Percentiles rank a stretch among this genome's conserved stretches.
Conservation (phyloP, 495 filamentous ascomycete genomes). For the Lineolata rhizophorae region DNA sequence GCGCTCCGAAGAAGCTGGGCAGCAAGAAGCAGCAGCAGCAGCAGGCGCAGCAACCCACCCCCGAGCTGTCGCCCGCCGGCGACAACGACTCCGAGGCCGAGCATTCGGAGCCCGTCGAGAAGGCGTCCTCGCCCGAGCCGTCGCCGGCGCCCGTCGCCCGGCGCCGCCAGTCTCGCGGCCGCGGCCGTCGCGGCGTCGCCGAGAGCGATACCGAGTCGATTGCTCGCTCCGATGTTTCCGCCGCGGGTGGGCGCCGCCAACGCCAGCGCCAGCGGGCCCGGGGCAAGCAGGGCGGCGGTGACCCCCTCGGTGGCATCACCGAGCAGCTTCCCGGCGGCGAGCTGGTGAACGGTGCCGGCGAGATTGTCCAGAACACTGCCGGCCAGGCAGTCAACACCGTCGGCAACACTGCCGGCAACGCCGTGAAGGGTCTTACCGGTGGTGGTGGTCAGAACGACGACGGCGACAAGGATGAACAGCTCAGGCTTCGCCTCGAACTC, state of each 20-base stretch:
- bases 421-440: conserved; percentile 15
- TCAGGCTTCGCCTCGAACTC: conserved; percentile 57
- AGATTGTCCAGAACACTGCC: conserved; percentile 21
- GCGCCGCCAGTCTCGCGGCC: conserved; percentile 19
- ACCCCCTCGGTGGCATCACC: conserved; percentile 18
- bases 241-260: conserved; percentile 17
- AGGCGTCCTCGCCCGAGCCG: conserved; percentile 14
- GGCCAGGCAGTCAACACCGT: conserved; percentile 13
- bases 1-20: conserved; percentile 21
- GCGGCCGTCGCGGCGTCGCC: conserved; percentile 12
- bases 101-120: conserved; percentile 6
- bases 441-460: conserved; percentile 12
- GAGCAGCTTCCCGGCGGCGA: conserved; percentile 20
- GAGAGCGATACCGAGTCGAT: conserved; percentile 17
- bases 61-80: conserved; percentile 13
- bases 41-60: conserved; percentile 19
- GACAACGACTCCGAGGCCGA: conserved; percentile 12
- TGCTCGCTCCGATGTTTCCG: conserved; percentile 17
- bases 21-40: conserved; percentile 10
- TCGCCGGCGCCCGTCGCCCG: conserved; percentile 11
- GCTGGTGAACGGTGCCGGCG: conserved; percentile 15
- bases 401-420: conserved; percentile 15
- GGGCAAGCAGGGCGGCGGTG: conserved; percentile 14
- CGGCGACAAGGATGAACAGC: conserved; percentile 31
- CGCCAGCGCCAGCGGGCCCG: conserved; percentile 18